A percentile compares a stretch with the other conserved stretches of the same genome.
These are phyloP conservation scores for Magnusiomyces sp. DNA, from an alignment of 1,139 yeast genomes.

Conservation along the genomic window DNA sequence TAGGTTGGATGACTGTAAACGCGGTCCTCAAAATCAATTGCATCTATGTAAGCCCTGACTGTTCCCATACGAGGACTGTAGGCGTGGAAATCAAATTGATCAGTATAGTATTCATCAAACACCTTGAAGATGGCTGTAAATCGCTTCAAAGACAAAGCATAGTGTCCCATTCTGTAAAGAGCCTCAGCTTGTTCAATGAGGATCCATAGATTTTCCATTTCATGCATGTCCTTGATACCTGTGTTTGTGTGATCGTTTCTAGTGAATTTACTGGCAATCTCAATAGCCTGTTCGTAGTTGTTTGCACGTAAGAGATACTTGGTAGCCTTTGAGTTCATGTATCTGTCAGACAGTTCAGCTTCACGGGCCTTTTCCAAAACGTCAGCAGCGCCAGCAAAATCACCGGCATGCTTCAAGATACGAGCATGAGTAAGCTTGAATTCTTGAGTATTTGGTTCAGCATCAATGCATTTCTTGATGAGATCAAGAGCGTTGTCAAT, in stretches of 20 bases:
- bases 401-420: slow-evolving; percentile 63
- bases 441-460: slow-evolving; percentile 69
- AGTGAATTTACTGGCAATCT: slow-evolving; percentile 70
- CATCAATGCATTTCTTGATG: slow-evolving; percentile 58
- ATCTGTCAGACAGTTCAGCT: slow-evolving; percentile 82
- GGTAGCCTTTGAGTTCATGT: slow-evolving; percentile 79
- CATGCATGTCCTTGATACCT: slow-evolving; percentile 80
- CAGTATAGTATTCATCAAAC: slow-evolving; percentile 64
- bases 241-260: slow-evolving; percentile 68
- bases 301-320: slow-evolving; percentile 81
- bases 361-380: slow-evolving; percentile 63
- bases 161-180: slow-evolving; percentile 43
- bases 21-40: slow-evolving; percentile 73
- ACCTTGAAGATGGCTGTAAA: slow-evolving; percentile 58
- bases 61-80: slow-evolving; percentile 91
- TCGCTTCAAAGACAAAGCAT: slow-evolving; percentile 75
- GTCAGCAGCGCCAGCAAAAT: slow-evolving; percentile 51
- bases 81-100: slow-evolving; percentile 91
- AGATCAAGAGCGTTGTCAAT: slow-evolving; percentile 44
- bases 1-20: slow-evolving; percentile 64
- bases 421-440: slow-evolving; percentile 73
- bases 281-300: slow-evolving; percentile 65
- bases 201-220: slow-evolving; percentile 91
- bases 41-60: slow-evolving; percentile 68
- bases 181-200: slow-evolving; percentile 81